Base-by-base conservation (phyloP, 768 basidiomycete genomes). In the Termitomyces sp. region DNA sequence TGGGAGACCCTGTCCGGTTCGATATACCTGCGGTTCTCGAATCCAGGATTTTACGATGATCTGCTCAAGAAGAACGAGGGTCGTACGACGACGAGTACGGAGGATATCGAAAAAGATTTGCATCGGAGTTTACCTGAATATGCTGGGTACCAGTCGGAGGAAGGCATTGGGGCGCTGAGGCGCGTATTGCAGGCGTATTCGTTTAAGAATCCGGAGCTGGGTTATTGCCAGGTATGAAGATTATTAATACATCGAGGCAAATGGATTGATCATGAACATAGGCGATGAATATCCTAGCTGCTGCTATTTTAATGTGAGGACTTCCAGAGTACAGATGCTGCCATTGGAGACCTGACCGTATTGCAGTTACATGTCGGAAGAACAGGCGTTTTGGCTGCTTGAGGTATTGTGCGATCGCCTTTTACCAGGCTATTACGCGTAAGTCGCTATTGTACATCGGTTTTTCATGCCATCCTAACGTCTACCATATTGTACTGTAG, bases 1-100 rank as follows among this genome's bases (percentile, higher is more conserved):
- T 99, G 97, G 97, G 97, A 99, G 72, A 90, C 92, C 0, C 80
- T 98, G 13, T 96, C 94, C 4, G 97, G 97, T 0, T 96, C 95
- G 5, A 76, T 98, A 54, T 96, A 86, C 71, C 84, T 97, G 18
- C 92, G 97, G 13, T 94, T 88, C 66, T 78, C 84, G 46, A 88
- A 94, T 61, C 94, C 92, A 1, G 92, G 94, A 9, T 80, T 82
- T 54, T 99, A 97, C 69, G 79, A 84, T 13, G 76, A 78, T 8
- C 77, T 98, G 16, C 73, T 98, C 5, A 80, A 84, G 54, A 85
- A 92, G 53, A 86, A 94, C 69, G 78, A 80, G 58, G 94, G 92
- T 7, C 82, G 85, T 58, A 87, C 83, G 22, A 93, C 80, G 51
- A 90, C 90, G 9, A 93, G 93, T 63, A 96, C 95, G 1, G 97